Conservation (phyloP, 352 stramenopile species). For the Pseudoperonospora humuli region DNA sequence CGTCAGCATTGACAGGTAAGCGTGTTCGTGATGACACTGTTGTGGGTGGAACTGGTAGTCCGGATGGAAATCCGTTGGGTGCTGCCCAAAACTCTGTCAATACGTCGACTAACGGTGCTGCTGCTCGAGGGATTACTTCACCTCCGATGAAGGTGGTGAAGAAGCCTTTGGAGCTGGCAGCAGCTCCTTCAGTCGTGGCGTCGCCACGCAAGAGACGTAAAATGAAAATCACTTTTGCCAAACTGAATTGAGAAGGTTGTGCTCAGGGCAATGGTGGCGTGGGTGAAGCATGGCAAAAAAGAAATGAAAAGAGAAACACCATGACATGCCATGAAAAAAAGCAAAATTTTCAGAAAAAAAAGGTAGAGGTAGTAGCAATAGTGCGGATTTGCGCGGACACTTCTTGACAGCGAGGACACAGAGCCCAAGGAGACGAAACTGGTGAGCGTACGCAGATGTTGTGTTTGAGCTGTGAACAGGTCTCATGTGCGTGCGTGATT, state of each 20-base stretch:
- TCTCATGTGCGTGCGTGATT: slow-evolving; percentile 13
- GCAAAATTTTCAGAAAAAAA: slow-evolving; percentile 31
- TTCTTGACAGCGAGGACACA: slow-evolving; percentile 14
- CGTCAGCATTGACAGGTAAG: slow-evolving; percentile 32
- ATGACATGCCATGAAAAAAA: slow-evolving; percentile 27
- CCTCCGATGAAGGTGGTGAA: slow-evolving; percentile 34
- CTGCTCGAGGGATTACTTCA: slow-evolving; percentile 22
- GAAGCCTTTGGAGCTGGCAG: slow-evolving; percentile 31
- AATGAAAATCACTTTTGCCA: slow-evolving; percentile 89
- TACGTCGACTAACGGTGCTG: slow-evolving; percentile 22
- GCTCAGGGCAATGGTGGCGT: slow-evolving; percentile 16
- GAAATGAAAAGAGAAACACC: slow-evolving; percentile 29
- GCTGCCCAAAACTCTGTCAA: slow-evolving; percentile 11
- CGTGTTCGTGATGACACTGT: slow-evolving; percentile 28
- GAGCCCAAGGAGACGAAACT: slow-evolving; percentile 1
- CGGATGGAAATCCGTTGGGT: slow-evolving; percentile 19
- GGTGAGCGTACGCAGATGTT: slow-evolving; percentile 13
- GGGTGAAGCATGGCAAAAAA: slow-evolving; percentile 34
- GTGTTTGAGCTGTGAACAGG: slow-evolving; percentile 6
- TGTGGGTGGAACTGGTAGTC: slow-evolving; percentile 11
- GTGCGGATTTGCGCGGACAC: slow-evolving; percentile 12
- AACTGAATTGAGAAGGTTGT: slow-evolving; percentile 71
- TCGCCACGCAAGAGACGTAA: slow-evolving; percentile 85
- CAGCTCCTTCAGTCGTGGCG: slow-evolving; percentile 36
- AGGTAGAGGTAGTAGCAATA: slow-evolving; percentile 22